Evolutionary conservation across 176 grass and related monocot genomes (phyloP).

Genomic region (Eremochloa ophiuroides): DNA sequence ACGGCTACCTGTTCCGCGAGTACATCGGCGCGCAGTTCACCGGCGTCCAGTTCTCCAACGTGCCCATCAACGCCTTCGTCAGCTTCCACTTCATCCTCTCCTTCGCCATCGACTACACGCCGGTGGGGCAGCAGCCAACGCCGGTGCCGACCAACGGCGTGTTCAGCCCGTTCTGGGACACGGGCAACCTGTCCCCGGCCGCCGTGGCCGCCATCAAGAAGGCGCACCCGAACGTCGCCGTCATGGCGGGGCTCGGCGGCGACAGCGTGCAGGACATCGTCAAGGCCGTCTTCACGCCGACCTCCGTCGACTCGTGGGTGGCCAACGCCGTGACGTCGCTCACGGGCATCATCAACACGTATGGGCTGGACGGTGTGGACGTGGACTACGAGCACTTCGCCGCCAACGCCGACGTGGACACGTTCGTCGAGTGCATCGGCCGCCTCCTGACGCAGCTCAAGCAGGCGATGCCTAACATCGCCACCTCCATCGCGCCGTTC

Average conservation of each 20-base stretch:
- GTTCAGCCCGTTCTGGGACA: conserved; percentile 45
- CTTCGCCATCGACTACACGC: conserved; percentile 43
- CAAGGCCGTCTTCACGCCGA: not conserved
- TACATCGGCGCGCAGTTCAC: conserved; percentile 56
- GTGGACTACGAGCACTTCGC: conserved; percentile 59
- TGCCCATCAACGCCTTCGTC: conserved; percentile 36
- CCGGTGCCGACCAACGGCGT: conserved; percentile 37
- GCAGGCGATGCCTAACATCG: not conserved
- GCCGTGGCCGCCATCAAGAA: conserved; percentile 18
- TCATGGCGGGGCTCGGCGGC: conserved; percentile 34
- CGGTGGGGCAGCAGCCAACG: not conserved
- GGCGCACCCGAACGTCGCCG: conserved; percentile 28
- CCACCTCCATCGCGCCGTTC: conserved; percentile 65
- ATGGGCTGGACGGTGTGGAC: conserved; percentile 60
- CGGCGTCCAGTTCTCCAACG: conserved; percentile 42
- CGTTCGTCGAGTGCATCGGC: conserved; percentile 54
- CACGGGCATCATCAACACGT: conserved; percentile 23
- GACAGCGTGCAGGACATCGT: not conserved
- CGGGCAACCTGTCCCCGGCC: not conserved
- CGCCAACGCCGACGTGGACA: not conserved
- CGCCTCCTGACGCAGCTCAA: conserved; percentile 43
- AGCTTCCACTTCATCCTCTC: conserved; percentile 54
- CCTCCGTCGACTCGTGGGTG: conserved; percentile 50
- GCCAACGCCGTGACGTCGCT: conserved; percentile 39
- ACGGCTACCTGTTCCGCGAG: conserved; percentile 55